Conservation (phyloP, 306 rosid species). For the Rosa lucieae region DNA sequence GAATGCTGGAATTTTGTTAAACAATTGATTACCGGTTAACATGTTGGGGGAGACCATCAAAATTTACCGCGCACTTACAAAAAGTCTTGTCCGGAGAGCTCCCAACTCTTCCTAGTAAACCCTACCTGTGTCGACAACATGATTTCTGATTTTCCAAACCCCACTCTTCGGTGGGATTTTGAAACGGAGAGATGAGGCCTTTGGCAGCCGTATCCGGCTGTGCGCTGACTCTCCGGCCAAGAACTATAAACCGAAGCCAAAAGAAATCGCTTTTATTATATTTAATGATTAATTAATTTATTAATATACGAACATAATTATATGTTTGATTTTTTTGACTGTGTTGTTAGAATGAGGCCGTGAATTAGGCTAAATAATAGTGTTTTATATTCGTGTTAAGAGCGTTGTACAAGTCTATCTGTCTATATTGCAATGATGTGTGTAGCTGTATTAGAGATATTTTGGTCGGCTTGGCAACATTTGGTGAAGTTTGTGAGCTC, state of each 20-base stretch:
- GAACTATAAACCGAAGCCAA: too few species aligned
- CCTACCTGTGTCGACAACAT: too few species aligned
- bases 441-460: not conserved
- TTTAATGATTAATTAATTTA: too few species aligned
- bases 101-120: too few species aligned
- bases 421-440: not conserved
- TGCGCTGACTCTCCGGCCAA: not conserved
- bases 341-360: not conserved
- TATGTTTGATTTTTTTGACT: not conserved
- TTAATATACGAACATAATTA: too few species aligned
- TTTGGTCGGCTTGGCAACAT: not conserved
- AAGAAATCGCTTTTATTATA: too few species aligned
- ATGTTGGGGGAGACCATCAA: not conserved
- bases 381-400: not conserved
- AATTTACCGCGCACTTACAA: too few species aligned
- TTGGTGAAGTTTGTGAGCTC: too few species aligned
- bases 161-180: too few species aligned
- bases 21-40: not conserved
- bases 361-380: not conserved
- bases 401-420: not conserved
- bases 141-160: too few species aligned
- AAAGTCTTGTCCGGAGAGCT: too few species aligned
- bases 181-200: too few species aligned
- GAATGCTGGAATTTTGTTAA: slow-evolving; percentile 44
- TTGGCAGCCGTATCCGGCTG: not conserved